phyloP scores from a whole-genome alignment of 495 filamentous ascomycete genomes.

The Penicillium soppii region DNA sequence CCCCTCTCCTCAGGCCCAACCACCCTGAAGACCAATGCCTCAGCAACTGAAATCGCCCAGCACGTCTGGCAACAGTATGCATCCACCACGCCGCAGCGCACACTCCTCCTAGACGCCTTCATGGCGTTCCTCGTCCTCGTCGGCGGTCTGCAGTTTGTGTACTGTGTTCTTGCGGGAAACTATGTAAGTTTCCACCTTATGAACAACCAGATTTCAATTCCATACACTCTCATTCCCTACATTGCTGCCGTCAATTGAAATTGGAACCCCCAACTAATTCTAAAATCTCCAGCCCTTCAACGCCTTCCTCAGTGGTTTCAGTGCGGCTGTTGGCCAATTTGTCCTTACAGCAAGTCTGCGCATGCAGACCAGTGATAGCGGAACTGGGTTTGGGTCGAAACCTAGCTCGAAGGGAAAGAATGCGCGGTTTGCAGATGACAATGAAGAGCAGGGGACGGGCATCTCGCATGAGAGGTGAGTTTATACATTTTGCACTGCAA shows the following conservation, averaged over 20 bases:
- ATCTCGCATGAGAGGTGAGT: slow-evolving; percentile 52
- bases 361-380: slow-evolving; percentile 74
- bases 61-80: slow-evolving; percentile 73
- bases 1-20: slow-evolving; percentile 48
- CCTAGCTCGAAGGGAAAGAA: slow-evolving; percentile 36
- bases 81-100: slow-evolving; percentile 78
- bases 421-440: slow-evolving; percentile 26
- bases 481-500: neutral
- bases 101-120: slow-evolving; percentile 89
- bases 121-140: slow-evolving; percentile 86
- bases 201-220: neutral
- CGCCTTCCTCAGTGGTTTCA: slow-evolving; percentile 94
- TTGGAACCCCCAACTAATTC: neutral
- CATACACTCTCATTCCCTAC: neutral
- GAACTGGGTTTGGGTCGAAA: slow-evolving; percentile 12
- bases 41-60: slow-evolving; percentile 51
- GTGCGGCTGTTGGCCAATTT: slow-evolving; percentile 94
- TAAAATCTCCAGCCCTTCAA: slow-evolving; percentile 78
- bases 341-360: slow-evolving; percentile 87
- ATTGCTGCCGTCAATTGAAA: neutral
- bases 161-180: slow-evolving; percentile 90
- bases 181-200: slow-evolving; percentile 62
- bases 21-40: slow-evolving; percentile 42
- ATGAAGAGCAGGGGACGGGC: slow-evolving; percentile 30
- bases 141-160: slow-evolving; percentile 87